These are phyloP conservation scores for Annulohypoxylon nitens DNA, from an alignment of 495 filamentous ascomycete genomes.

Conservation along the genomic window DNA sequence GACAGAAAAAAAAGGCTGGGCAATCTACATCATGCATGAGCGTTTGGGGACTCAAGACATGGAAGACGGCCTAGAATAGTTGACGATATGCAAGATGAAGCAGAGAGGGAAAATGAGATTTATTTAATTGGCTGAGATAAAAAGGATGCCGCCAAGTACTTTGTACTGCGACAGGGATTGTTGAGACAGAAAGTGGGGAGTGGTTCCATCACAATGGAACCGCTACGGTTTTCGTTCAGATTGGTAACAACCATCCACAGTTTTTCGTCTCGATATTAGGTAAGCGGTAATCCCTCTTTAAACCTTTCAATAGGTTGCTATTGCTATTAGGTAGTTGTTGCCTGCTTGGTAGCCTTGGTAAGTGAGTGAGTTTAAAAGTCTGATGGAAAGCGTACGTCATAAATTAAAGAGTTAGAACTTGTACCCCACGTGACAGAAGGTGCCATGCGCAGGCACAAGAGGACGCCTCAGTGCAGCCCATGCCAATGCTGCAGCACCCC, in stretches of 20 bases:
- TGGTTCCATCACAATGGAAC: constrained; percentile 17
- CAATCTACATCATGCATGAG: constrained; percentile 31
- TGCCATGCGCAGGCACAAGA: neutral
- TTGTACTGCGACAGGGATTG: constrained; percentile 14
- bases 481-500: neutral
- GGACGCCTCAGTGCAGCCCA: neutral
- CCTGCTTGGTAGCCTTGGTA: neutral
- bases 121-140: constrained; percentile 32
- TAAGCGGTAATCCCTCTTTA: too few relatives aligned
- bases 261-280: neutral
- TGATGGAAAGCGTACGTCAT: neutral
- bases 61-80: constrained; percentile 11
- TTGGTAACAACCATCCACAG: neutral
- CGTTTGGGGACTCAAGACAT: constrained; percentile 16
- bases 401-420: neutral
- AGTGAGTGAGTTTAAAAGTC: neutral
- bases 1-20: constrained; percentile 18
- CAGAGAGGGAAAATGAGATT: constrained; percentile 12
- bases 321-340: too few relatives aligned
- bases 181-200: constrained; percentile 14
- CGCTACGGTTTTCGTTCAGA: neutral
- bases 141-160: neutral
- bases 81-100: constrained; percentile 32
- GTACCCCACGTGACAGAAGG: neutral
- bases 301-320: too few relatives aligned